Percentiles rank a stretch among this genome's conserved stretches.
Conservation (phyloP, 495 filamentous ascomycete genomes). For the Podospora fimiseda region DNA sequence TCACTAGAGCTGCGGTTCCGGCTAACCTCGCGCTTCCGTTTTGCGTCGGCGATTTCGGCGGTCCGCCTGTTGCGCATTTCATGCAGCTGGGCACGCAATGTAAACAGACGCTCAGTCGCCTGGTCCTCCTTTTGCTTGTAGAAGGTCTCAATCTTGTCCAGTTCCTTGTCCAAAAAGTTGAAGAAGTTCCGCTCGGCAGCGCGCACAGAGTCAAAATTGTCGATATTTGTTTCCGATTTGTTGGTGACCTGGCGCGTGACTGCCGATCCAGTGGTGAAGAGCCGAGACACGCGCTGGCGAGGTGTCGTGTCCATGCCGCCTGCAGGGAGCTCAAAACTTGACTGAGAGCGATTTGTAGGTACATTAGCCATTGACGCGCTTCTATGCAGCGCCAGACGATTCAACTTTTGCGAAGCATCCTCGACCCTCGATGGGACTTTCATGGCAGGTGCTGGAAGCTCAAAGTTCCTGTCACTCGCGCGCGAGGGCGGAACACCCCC, state of each 20-base stretch:
- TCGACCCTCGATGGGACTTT: constrained; percentile 44
- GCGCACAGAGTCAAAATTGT: constrained; percentile 42
- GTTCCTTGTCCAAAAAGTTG: constrained; percentile 65
- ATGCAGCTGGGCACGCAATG: constrained; percentile 74
- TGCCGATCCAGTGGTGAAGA: constrained; percentile 23
- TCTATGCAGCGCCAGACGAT: constrained; percentile 14
- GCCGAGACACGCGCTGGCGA: constrained; percentile 18
- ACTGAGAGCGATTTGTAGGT: constrained; percentile 9
- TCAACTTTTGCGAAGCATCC: constrained; percentile 8
- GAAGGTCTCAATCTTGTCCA: constrained; percentile 81
- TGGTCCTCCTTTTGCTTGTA: constrained; percentile 79
- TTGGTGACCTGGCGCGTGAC: constrained; percentile 15
- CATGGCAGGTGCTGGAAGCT: constrained; percentile 72
- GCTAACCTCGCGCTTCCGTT: constrained; percentile 23
- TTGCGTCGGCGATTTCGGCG: constrained; percentile 55
- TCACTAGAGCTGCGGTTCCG: constrained; percentile 8
- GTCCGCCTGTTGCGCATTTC: constrained; percentile 77
- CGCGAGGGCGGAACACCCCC: constrained; percentile 53
- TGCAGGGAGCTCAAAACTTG: constrained; percentile 8
- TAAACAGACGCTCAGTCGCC: constrained; percentile 59
- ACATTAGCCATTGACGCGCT: constrained; percentile 21
- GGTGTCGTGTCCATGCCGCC: constrained; percentile 13
- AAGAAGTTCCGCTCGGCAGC: constrained; percentile 71
- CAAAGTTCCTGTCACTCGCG: constrained; percentile 37
- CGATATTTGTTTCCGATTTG: constrained; percentile 24